Base-by-base conservation (phyloP, 2,329 filamentous ascomycete species). In the Phaeomoniella chlamydospora region DNA sequence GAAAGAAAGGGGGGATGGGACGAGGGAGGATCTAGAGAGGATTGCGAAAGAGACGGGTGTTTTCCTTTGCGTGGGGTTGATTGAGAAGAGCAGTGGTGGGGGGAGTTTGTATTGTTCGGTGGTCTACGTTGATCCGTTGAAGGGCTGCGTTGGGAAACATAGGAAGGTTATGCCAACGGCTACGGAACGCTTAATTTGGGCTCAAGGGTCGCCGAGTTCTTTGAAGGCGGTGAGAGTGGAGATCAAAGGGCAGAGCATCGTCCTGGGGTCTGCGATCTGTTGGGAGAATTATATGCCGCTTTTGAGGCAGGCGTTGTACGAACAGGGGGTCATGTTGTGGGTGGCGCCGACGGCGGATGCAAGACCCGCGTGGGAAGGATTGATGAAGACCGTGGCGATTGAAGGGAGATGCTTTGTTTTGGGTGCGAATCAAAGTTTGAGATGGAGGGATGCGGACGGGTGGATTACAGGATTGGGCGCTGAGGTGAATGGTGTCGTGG, bases 231-330 rank as follows among this genome's bases (percentile, higher is more conserved):
- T 94, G 1, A 79, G 74, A 16, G 86, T 85, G 1, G 73, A 67
- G 15, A 85, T 94, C 53, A 78, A 79, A 41, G 85, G 84, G 34
- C 72, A 86, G 2, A 76, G 74, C 43, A 60, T 94, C 41, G 88
- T 83, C 38, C 70, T 94, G 40, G 87, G 80, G 0, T 77, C 81
- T 3, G 88, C 86, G 3, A 92, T 96, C 45, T 94, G 87, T 65
- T 94, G 87, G 87, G 87, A 96, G 57, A 94, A 83, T 56, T 93
- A 88, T 61, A 94, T 94, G 86, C 87, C 87, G 0, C 63, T 94
- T 13, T 65, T 94, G 5, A 73, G 88, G 13, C 81, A 93, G 53
- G 70, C 75, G 12, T 66, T 94, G 26, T 96, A 94, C 56, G 70
- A 74, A 2, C 88, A 94, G 56, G 93, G 93, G 51, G 76, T 94